Evolutionary conservation across 2,329 filamentous ascomycete species (phyloP), one percentile per base, ranked within the genome.

Genomic region (Dryadomyces quercivorus): DNA sequence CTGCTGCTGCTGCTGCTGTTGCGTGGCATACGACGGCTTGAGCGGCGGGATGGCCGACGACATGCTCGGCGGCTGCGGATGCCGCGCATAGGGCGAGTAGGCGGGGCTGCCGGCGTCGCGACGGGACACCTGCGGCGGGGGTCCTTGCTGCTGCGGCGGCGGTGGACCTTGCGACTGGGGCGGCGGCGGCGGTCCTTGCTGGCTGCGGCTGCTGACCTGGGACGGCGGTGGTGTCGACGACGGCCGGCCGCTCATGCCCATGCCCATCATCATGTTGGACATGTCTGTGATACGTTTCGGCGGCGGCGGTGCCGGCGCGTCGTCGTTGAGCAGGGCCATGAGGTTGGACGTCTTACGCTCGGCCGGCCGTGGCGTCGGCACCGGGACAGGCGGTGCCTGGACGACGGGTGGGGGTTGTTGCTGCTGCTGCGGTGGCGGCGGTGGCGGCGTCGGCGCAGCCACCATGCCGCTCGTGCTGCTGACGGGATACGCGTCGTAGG

Each of bases 291-390:
- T 67, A 36, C 77, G 71, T 65, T 80, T 80, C 51, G 51, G n/a
- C 31, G 43, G 44, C 34, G 71, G 66, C n/a, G 72, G 72, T 7
- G 74, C 68, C 6, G 72, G 68, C n/a, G 75, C 72, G 53, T 83
- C 81, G 58, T 83, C 78, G 59, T 82, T 82, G 3, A 85, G 70
- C 57, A 85, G 65, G 0, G 79, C 78, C 75, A 83, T 81, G 57
- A 85, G 74, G 58, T 71, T 84, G 15, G 80, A 82, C 8, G 75
- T 81, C 68, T 83, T 84, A n/a, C 76, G 72, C 59, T 78, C 76
- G 2, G 67, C 64, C 2, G 70, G 71, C 26, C 69, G 66, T 13
- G 70, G 64, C 7, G 67, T 60, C 44, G 75, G 64, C 43, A 72
- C 66, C 18, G 38, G 8, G 31, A 72, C 66, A 21, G 72, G 63